Percentiles rank a stretch among this genome's conserved stretches.
These are phyloP conservation scores for Suillus spraguei DNA, from an alignment of 768 basidiomycete genomes.

Conservation along the genomic window DNA sequence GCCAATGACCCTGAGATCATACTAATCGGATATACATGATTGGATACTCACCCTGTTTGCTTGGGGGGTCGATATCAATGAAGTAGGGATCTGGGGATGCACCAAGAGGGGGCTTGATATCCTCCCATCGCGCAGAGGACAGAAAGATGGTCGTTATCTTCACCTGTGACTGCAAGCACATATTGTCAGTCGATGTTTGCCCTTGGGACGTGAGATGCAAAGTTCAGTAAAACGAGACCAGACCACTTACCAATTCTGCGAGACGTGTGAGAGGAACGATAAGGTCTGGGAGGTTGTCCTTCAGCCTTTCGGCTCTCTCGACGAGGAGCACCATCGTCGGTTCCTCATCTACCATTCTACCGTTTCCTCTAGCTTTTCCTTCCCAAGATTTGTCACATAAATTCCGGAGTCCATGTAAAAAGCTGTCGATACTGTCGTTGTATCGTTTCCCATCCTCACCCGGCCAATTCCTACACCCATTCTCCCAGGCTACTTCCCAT, in stretches of 20 bases:
- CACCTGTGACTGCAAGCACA: slow-evolving; percentile 49
- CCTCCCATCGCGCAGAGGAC: slow-evolving; percentile 70
- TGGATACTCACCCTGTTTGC: slow-evolving; percentile 55
- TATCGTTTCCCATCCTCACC: slow-evolving; percentile 44
- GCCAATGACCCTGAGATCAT: background rate
- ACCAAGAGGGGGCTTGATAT: slow-evolving; percentile 68
- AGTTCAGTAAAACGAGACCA: background rate
- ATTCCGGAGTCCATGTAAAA: slow-evolving; percentile 63
- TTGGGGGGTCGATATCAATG: slow-evolving; percentile 53
- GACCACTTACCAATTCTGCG: slow-evolving; percentile 61
- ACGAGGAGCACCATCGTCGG: slow-evolving; percentile 58
- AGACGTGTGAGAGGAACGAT: slow-evolving; percentile 72
- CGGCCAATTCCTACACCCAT: slow-evolving; percentile 64
- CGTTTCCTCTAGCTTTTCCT: slow-evolving; percentile 32
- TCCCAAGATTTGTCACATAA: slow-evolving; percentile 26
- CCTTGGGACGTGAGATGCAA: slow-evolving; percentile 2
- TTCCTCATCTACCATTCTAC: slow-evolving; percentile 34
- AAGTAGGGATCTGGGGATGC: slow-evolving; percentile 76
- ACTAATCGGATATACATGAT: background rate
- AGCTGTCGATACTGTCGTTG: slow-evolving; percentile 69
- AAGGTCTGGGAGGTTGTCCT: slow-evolving; percentile 61
- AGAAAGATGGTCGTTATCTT: slow-evolving; percentile 63
- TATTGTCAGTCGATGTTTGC: slow-evolving; percentile 9
- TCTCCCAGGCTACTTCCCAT: slow-evolving; percentile 60
- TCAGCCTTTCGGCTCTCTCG: slow-evolving; percentile 69